Conservation (phyloP, 768 basidiomycete species). For the Tricholoma hemisulphureum region DNA sequence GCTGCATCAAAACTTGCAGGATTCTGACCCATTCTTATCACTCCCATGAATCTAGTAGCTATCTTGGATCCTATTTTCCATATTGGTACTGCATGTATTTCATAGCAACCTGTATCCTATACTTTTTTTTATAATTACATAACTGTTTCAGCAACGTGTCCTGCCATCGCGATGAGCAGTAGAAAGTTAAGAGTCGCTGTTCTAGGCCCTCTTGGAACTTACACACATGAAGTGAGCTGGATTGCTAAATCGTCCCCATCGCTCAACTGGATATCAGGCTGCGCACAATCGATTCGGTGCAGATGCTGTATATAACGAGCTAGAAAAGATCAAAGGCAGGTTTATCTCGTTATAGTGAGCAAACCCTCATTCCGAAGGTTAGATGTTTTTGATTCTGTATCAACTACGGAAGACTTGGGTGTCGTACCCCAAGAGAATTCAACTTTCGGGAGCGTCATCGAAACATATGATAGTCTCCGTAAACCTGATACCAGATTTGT, state of each 20-base stretch:
- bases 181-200: constrained; percentile 41
- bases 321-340: constrained; percentile 34
- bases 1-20: constrained; percentile 34
- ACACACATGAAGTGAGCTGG: constrained; percentile 52
- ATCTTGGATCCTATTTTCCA: background rate
- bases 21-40: constrained; percentile 36
- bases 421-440: constrained; percentile 84
- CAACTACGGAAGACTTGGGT: constrained; percentile 44
- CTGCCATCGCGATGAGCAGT: background rate
- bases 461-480: constrained; percentile 70
- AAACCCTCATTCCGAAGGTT: background rate
- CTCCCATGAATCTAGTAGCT: constrained; percentile 20
- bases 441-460: constrained; percentile 68
- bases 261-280: constrained; percentile 28
- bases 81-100: background rate
- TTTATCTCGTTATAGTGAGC: background rate
- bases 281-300: constrained; percentile 38
- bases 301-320: constrained; percentile 33
- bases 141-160: background rate
- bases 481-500: constrained; percentile 48
- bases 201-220: constrained; percentile 70
- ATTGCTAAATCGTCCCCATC: background rate
- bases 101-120: background rate
- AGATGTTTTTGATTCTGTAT: constrained; percentile 63
- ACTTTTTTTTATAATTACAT: background rate